Conservation (phyloP, 2,329 filamentous ascomycete genomes). For the Beauveria pseudobassiana region DNA sequence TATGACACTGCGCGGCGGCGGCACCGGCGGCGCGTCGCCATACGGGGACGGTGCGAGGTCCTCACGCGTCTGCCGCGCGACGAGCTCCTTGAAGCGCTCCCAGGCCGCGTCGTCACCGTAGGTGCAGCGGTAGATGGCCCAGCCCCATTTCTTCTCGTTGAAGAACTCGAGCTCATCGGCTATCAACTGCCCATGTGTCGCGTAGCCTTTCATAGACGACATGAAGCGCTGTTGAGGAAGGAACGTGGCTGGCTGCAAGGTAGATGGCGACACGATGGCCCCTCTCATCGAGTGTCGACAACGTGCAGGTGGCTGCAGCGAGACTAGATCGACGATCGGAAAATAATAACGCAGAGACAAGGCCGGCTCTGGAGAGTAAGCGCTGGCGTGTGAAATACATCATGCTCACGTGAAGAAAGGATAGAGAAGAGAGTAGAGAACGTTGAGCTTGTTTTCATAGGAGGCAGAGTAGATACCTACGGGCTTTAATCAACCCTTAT, state of each 20-base stretch:
- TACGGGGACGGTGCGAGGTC: background rate
- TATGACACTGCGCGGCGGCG: slow-evolving; percentile 1
- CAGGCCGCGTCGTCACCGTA: slow-evolving; percentile 14
- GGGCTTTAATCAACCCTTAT: no score
- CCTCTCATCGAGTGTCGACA: background rate
- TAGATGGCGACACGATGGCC: background rate
- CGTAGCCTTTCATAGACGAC: background rate
- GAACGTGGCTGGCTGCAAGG: background rate
- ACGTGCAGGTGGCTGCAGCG: background rate
- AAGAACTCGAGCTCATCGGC: background rate
- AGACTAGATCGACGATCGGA: background rate
- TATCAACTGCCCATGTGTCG: background rate
- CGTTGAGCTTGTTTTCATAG: background rate
- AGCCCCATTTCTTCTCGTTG: slow-evolving; percentile 12
- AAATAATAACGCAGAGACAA: background rate
- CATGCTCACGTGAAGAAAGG: background rate
- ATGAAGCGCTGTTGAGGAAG: background rate
- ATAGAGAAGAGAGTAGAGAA: background rate
- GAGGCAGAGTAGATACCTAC: background rate
- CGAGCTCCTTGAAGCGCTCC: slow-evolving; percentile 5
- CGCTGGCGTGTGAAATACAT: no score
- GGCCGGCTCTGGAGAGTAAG: background rate
- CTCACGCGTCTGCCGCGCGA: background rate
- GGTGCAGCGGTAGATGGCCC: slow-evolving; percentile 12
- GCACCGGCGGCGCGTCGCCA: background rate